Evolutionary conservation across 305 asterid genomes (phyloP).

Genomic region (Striga hermonthica): DNA sequence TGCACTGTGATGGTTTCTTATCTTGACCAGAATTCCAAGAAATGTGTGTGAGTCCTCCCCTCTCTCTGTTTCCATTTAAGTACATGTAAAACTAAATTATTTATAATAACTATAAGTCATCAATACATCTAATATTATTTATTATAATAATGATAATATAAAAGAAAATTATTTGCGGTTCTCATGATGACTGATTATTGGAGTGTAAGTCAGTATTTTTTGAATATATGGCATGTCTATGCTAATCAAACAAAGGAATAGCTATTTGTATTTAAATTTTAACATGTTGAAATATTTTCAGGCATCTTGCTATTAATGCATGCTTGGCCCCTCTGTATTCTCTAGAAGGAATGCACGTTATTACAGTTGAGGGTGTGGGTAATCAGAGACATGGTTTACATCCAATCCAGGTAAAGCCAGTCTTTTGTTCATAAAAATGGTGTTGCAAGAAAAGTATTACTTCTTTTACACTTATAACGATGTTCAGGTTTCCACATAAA

Average conservation of each 20-base stretch:
- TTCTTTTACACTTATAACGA: conserved; percentile 13
- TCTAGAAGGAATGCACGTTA: conserved; percentile 93
- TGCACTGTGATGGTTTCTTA: conserved; percentile 96
- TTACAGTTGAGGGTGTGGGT: conserved; percentile 93
- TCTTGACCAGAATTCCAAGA: conserved; percentile 63
- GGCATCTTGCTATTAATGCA: conserved; percentile 85
- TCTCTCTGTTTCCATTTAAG: conserved; percentile 4
- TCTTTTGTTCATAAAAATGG: conserved; percentile 4
- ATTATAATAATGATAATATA: no score
- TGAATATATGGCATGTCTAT: conserved; percentile 10
- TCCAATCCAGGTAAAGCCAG: conserved; percentile 74
- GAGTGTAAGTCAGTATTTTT: neutral
- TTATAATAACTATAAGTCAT: no score
- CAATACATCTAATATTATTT: no score
- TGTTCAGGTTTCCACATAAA: conserved; percentile 16
- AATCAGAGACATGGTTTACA: conserved; percentile 73
- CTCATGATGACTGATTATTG: no score
- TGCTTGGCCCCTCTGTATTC: conserved; percentile 97
- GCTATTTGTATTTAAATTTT: neutral
- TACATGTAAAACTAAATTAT: conserved; percentile 1
- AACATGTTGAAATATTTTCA: conserved; percentile 30
- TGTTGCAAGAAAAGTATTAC: conserved; percentile 1
- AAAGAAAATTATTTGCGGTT: no score
- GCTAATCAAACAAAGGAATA: conserved; percentile 9
- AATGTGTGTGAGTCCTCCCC: conserved; percentile 77